Base-by-base conservation (phyloP, 2,329 filamentous ascomycete species). In the Colletotrichum destructivum region DNA sequence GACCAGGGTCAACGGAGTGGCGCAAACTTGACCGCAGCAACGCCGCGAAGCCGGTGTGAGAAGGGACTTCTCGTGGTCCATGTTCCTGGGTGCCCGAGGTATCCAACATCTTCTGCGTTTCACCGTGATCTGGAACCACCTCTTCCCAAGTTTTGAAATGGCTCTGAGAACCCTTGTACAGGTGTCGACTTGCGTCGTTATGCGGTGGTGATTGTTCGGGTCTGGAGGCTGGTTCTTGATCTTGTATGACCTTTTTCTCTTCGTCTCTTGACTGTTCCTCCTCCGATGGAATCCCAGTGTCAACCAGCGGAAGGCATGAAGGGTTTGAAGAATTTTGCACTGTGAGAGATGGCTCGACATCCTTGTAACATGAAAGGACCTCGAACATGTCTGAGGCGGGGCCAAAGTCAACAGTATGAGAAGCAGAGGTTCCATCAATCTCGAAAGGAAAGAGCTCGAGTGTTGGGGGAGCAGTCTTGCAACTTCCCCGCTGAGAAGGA, bases 1-100 rank as follows among this genome's bases (percentile, higher is more conserved):
- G 59, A 0, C 73, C 69, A 31, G 77, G 77, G 35, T 78, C 77
- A 7, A 79, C 47, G 7, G 70, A 73, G 18, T 59, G 18, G 7
- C 66, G 54, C 15, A 73, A 47, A 40, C 70, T 74, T 15, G 62
- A 57, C 23, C 62, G 70, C 12, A 74, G 55, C 21, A 70, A 35
- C 38, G 65, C 56, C 16, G 65, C 47, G 9, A 70, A 62, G 3
- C 65, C 46, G 18, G 57, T 26, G 15, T 73, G 66, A 3, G 72
- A 66, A 5, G 66, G 40, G 1, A 23, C 26, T 35, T 35, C 40
- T 52, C 23, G 35, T 16, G 44, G 31, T 15, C 2, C n/a, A 7
- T n/a, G 35, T n/a, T 62, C 23, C 16, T 18, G 7, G 18, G 51
- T 18, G 13, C 12, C 21, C 26, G 54, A 65, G 7, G 26, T 52